Conservation (phyloP, 2,329 filamentous ascomycete species). For the Acrocalymma vagum region DNA sequence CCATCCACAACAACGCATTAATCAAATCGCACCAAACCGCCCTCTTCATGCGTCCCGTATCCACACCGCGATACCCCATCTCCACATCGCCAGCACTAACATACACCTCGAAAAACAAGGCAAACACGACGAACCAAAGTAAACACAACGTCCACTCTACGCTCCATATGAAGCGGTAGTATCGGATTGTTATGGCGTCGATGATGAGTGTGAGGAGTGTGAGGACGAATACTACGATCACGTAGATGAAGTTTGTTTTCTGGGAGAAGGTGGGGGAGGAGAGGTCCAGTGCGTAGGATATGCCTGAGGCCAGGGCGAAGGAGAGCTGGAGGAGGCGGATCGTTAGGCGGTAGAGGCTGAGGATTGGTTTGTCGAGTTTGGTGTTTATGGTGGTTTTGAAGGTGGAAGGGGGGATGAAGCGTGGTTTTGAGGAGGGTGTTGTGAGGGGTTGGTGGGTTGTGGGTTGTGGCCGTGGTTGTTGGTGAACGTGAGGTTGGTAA, state of each 20-base stretch:
- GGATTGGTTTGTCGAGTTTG: constrained; percentile 25
- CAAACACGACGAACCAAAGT: constrained; percentile 33
- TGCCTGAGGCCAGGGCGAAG: constrained; percentile 33
- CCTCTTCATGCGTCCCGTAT: constrained; percentile 24
- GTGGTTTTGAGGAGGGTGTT: constrained; percentile 26
- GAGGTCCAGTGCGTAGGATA: constrained; percentile 32
- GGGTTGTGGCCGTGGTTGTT: too few relatives aligned
- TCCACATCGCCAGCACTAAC: constrained; percentile 1
- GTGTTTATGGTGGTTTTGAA: constrained; percentile 28
- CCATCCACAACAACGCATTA: constrained; percentile 30
- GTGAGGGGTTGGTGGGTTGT: too few relatives aligned
- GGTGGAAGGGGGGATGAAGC: constrained; percentile 22
- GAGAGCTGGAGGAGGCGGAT: constrained; percentile 29
- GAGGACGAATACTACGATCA: constrained; percentile 25
- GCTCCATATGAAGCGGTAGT: constrained; percentile 29
- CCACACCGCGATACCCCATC: constrained; percentile 13
- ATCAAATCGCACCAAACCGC: constrained; percentile 33
- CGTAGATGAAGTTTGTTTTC: constrained; percentile 24
- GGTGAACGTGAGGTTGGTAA: too few relatives aligned
- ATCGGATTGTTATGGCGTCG: constrained; percentile 26
- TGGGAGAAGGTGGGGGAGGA: constrained; percentile 8
- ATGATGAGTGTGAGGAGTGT: constrained; percentile 23
- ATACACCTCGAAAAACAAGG: constrained; percentile 26
- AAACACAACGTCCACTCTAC: constrained; percentile 28
- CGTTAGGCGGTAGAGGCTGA: constrained; percentile 28